These are phyloP conservation scores for Thielaviopsis punctulata DNA, from an alignment of 2,329 filamentous ascomycete genomes.

Conservation along the genomic window DNA sequence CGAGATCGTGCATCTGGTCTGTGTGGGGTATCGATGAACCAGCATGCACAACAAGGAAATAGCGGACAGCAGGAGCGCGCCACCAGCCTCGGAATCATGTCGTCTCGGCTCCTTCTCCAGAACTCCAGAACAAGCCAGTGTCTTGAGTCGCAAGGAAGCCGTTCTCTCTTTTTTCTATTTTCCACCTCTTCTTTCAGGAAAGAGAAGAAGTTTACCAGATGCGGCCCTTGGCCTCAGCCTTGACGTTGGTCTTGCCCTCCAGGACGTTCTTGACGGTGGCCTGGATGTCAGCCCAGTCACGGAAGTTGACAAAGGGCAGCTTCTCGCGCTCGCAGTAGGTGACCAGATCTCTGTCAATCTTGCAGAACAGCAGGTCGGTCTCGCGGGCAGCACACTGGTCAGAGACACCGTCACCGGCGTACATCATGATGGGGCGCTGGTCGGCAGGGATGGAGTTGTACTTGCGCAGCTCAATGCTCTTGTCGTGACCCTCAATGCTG, in stretches of 20 bases:
- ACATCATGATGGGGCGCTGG: slow-evolving; percentile 69
- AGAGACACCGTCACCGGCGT: slow-evolving; percentile 86
- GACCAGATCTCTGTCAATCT: slow-evolving; percentile 68
- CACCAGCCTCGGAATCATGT: not conserved
- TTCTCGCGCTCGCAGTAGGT: slow-evolving; percentile 70
- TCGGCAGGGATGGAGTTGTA: slow-evolving; percentile 54
- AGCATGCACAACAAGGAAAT: not conserved
- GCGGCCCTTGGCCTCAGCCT: slow-evolving; percentile 45
- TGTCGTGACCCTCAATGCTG: slow-evolving; percentile 88
- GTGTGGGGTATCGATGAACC: not conserved
- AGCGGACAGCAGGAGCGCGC: not conserved
- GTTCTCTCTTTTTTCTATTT: not conserved
- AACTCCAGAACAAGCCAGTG: not conserved
- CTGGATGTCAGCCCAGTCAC: slow-evolving; percentile 67
- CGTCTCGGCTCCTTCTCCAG: not conserved
- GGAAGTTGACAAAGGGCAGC: slow-evolving; percentile 75
- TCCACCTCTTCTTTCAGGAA: not conserved
- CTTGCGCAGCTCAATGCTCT: slow-evolving; percentile 76
- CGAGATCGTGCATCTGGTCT: not conserved
- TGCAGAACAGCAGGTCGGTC: slow-evolving; percentile 85
- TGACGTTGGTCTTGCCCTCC: slow-evolving; percentile 51
- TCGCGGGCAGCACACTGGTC: slow-evolving; percentile 84
- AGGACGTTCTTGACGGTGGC: slow-evolving; percentile 59
- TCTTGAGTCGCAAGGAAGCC: too few relatives aligned
- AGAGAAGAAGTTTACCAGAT: slow-evolving; percentile 6